Conservation (phyloP, 2,329 filamentous ascomycete species). For the Cladosporium sp. region DNA sequence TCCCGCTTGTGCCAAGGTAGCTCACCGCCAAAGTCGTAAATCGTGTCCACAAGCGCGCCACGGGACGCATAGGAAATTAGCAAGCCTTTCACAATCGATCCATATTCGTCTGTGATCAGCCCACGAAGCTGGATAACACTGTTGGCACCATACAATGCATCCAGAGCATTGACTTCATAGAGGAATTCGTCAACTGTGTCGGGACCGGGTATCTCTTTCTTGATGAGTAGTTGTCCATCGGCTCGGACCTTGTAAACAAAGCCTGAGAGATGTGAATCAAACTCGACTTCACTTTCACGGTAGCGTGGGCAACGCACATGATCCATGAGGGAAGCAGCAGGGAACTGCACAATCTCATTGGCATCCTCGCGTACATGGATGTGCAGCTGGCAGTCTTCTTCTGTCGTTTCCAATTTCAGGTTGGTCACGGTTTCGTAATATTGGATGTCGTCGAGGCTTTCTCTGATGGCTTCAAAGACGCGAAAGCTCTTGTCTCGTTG, state of each 20-base stretch:
- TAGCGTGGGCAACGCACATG: constrained; percentile 65
- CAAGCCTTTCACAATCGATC: constrained; percentile 77
- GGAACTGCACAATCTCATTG: constrained; percentile 91
- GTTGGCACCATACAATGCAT: constrained; percentile 68
- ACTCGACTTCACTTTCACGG: constrained; percentile 73
- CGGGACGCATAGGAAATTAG: constrained; percentile 85
- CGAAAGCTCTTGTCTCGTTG: constrained; percentile 90
- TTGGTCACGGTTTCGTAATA: constrained; percentile 97
- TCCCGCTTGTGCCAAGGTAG: constrained; percentile 73
- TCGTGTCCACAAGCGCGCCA: constrained; percentile 84
- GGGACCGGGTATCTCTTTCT: constrained; percentile 96
- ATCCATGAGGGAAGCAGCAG: constrained; percentile 69
- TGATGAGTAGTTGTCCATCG: constrained; percentile 72
- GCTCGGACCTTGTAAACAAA: constrained; percentile 93
- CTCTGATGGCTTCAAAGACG: constrained; percentile 92
- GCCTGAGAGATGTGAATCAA: constrained; percentile 91
- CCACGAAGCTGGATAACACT: constrained; percentile 86
- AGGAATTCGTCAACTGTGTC: constrained; percentile 95
- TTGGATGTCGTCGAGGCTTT: constrained; percentile 88
- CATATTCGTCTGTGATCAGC: constrained; percentile 78
- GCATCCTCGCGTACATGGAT: constrained; percentile 98
- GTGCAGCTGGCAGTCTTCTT: constrained; percentile 81
- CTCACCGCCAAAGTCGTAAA: constrained; percentile 72
- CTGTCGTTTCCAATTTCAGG: constrained; percentile 84
- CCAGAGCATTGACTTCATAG: constrained; percentile 96